phyloP scores from a whole-genome alignment of 225 moss, liverwort and hornwort species.

The Polytrichum formosum region DNA sequence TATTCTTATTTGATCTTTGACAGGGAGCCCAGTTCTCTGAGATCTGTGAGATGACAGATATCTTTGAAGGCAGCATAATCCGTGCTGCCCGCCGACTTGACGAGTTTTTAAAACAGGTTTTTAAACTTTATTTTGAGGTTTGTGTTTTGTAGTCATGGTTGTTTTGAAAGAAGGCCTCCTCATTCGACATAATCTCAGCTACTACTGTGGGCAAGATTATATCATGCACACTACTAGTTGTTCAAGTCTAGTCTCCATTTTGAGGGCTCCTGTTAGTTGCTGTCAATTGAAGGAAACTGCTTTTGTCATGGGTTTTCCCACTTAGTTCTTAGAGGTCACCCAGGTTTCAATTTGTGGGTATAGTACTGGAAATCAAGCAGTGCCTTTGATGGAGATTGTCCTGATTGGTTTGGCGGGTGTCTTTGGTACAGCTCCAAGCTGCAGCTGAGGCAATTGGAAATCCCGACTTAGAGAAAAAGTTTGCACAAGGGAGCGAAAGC shows the following conservation, averaged over 20 bases:
- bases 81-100: constrained; percentile 88
- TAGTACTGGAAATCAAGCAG: no score
- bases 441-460: constrained; percentile 89
- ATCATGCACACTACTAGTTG: no score
- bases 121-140: constrained; percentile 3
- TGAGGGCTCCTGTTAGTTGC: neutral
- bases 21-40: constrained; percentile 84
- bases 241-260: neutral
- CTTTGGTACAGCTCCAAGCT: constrained; percentile 54
- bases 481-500: constrained; percentile 83
- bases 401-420: neutral
- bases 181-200: no score
- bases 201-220: no score
- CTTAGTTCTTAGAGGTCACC: neutral
- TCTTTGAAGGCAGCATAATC: constrained; percentile 98
- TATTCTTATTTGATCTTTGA: constrained; percentile 7
- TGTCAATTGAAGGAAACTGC: neutral
- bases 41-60: constrained; percentile 94
- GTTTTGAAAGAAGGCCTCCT: no score
- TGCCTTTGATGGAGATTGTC: neutral
- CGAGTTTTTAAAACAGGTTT: constrained; percentile 92
- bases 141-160: no score
- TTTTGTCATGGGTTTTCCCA: neutral
- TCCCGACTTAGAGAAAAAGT: constrained; percentile 83
- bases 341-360: no score